Evolutionary conservation across 2,329 filamentous ascomycete species (phyloP), one percentile per base, ranked within the genome.

Genomic region (Phialophora macrospora): DNA sequence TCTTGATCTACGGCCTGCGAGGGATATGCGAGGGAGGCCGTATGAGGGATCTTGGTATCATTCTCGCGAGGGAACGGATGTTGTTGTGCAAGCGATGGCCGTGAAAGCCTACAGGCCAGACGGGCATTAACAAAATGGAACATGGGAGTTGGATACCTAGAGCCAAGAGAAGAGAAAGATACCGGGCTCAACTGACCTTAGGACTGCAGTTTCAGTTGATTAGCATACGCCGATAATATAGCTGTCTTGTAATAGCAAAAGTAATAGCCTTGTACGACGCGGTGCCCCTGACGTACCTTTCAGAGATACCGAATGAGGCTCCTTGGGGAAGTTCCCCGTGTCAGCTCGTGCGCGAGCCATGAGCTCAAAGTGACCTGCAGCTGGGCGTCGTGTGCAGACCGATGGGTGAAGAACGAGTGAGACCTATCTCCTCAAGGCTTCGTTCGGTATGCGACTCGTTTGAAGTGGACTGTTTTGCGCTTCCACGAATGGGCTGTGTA

Each of bases 11-110:
- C 38, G 34, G 79, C 74, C 17, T 80, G 74, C 11, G 82, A 82
- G 1, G 87, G 85, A 76, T 93, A 94, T 51, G 91, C 90, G 57
- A 96, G 84, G 1, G 91, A 92, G 1, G 92, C 91, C 56, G 88
- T 83, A 22, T 81, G 79, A 14, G 83, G 81, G 69, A 84, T 82
- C 65, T 80, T 80, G 56, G 63, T 64, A 67, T 82, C 78, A 61
- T 81, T 78, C 75, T 81, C 79, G 17, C 72, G 69, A 17, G 79
- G 78, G 20, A 81, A 79, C 68, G 77, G 77, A 68, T 77, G 82
- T 70, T 81, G 80, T 61, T 78, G 76, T 41, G 77, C 78, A 57
- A 81, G 68, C 78, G 68, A 86, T 75, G 66, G 93, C 14, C 91
- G 89, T 0, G 93, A 96, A 65, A 98, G 85, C 65, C 92, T 96